Base-by-base conservation (phyloP, 148 eudicot species). In the Rhododendron mucronatum region DNA sequence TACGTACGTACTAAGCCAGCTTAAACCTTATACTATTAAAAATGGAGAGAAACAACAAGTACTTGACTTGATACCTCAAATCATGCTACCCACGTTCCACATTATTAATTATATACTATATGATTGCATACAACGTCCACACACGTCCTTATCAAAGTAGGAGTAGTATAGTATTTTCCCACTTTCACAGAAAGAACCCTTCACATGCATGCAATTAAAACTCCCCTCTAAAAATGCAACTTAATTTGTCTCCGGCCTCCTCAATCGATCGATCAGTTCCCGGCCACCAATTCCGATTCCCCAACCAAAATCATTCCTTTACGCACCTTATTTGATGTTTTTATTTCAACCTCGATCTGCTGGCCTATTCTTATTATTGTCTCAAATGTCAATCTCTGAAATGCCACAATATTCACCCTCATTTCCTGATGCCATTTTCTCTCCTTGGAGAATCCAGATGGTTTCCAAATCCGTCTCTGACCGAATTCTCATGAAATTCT, bases 381-480 rank as follows among this genome's bases (percentile, higher is more conserved):
- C 9, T 21, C 35, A 69, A 82, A 84, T 86, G 85, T 57, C 81
- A 12, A 86, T 35, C 80, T 86, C 84, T 21, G 57, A 61, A 78
- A 85, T 53, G 28, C 50, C 87, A n/a, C 16, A 41, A 41, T 41
- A 63, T 57, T 82, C 71, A 51, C 33, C 86, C 26, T 11, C 86
- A 82, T 82, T 44, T 7, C 18, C 21, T 39, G 65, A 79, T n/a
- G 23, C 13, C 0, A 26, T 30, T 71, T 12, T 84, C 81, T 88
- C 88, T 85, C 82, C 61, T 48, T 84, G 59, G 30, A 88, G 84
- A 63, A 78, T 88, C 9, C 92, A 90, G 83, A 77, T 86, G 15
- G 93, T 93, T 12, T 91, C 95, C 21, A 89, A 89, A 47, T 88
- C 92, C 26, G 90, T 91, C 69, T 90, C 88, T 8, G 91, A 90